Base-by-base conservation (phyloP, 441 rosid genomes). In the Croton laevigatus region DNA sequence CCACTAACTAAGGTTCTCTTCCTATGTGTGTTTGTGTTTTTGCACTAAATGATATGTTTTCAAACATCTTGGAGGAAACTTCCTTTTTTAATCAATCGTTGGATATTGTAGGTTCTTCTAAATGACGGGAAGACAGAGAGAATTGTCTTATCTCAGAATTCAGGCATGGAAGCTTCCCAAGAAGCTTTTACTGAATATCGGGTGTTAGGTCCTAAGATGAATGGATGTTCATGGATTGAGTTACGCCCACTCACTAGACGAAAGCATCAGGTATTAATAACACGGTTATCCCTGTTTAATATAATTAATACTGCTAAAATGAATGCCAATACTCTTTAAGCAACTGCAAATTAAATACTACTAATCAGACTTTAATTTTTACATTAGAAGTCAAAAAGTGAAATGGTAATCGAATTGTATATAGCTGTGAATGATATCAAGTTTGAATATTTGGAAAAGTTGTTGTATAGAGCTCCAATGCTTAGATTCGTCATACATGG, bases 181-280 rank as follows among this genome's bases (percentile, higher is more conserved):
- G 93, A 86, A 75, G 94, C 98, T 55, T 40, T 87, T 36, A 93
- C 96, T 11, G 87, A 93, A 83, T 91, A 88, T 82, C 84, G 94
- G 74, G 91, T 85, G 13, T 77, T 89, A 57, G 98, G 98, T 74
- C 98, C 97, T 68, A 85, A 65, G 72, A 82, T 93, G 74, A 93
- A 93, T 73, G 98, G 97, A 76, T 91, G 83, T 78, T 78, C 98
- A 37, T 91, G 97, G 98, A 76, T 94, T 59, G 95, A 91, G 80
- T 81, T 91, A 69, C 81, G 85, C 2, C 97, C 98, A n/a, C 85
- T 90, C 75, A 94, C 98, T 19, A 91, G 95, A 32, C 84, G 97
- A 81, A 94, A 94, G 74, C 97, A 94, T 82, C 98, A 89, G 97
- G 98, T 87, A 64, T 59, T 61, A 27, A 27, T 66, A 34, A 89